Evolutionary conservation across 352 stramenopile species (phyloP).

Genomic region (Thraustochytrium striatum): DNA sequence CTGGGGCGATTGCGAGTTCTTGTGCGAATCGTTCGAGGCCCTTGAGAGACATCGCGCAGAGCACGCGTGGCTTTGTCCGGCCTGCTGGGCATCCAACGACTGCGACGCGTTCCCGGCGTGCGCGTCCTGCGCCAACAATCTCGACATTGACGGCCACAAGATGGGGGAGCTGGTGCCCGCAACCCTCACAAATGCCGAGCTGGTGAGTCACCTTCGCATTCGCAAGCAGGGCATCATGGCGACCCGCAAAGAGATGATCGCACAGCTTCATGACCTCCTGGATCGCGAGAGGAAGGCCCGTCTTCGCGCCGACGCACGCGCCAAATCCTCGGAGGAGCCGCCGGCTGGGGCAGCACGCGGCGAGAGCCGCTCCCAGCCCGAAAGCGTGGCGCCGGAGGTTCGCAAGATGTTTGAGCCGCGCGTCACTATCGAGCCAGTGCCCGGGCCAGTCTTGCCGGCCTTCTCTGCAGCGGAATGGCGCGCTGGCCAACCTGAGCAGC

Average conservation of each 20-base stretch:
- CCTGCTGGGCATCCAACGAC: slow-evolving; percentile 26
- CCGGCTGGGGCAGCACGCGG: background rate
- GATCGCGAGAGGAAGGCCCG: slow-evolving; percentile 6
- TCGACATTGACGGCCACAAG: slow-evolving; percentile 20
- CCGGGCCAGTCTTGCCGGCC: background rate
- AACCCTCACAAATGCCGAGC: slow-evolving; percentile 28
- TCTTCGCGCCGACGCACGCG: background rate
- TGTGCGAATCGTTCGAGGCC: background rate
- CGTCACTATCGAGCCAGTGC: background rate
- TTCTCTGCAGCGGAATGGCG: background rate
- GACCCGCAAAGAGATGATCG: slow-evolving; percentile 18
- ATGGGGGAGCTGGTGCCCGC: slow-evolving; percentile 8
- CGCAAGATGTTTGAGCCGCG: background rate
- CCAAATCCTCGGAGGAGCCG: background rate
- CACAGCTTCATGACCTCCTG: slow-evolving; percentile 16
- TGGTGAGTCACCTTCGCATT: background rate
- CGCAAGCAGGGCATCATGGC: slow-evolving; percentile 29
- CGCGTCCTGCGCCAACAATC: background rate
- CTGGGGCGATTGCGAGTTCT: slow-evolving; percentile 17
- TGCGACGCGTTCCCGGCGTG: slow-evolving; percentile 31
- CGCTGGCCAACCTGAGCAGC: background rate
- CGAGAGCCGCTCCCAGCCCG: background rate
- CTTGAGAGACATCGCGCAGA: slow-evolving; percentile 4
- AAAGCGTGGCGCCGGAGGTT: background rate
- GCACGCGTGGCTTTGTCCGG: slow-evolving; percentile 35